These are phyloP conservation scores for Amanita molliuscula DNA, from an alignment of 768 basidiomycete species.

Conservation along the genomic window DNA sequence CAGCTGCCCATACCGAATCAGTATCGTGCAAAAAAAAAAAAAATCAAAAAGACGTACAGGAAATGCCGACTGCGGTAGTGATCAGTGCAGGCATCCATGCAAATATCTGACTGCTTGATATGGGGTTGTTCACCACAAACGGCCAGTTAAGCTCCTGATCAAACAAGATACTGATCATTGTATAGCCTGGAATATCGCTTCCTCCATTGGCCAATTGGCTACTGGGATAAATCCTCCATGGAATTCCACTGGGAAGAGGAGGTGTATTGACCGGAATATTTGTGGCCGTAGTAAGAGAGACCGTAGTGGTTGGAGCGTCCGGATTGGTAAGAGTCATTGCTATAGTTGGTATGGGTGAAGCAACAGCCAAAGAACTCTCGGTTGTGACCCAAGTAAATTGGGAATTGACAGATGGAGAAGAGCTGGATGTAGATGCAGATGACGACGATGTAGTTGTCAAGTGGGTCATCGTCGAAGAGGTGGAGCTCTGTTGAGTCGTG, in stretches of 20 bases:
- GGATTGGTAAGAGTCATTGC: conserved; percentile 28
- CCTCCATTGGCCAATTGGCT: conserved; percentile 13
- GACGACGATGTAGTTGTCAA: neutral
- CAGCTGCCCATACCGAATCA: conserved; percentile 14
- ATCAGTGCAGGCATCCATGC: conserved; percentile 47
- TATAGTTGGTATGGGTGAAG: conserved; percentile 21
- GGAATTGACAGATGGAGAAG: conserved; percentile 20
- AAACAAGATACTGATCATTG: conserved; percentile 59
- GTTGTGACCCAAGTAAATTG: conserved; percentile 35
- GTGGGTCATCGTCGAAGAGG: conserved; percentile 13
- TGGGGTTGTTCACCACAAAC: conserved; percentile 47
- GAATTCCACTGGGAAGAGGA: conserved; percentile 48
- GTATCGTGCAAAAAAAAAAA: conserved; percentile 4
- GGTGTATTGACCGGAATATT: conserved; percentile 18
- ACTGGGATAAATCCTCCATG: conserved; percentile 47
- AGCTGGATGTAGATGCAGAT: conserved; percentile 2
- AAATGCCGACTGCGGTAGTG: conserved; percentile 19
- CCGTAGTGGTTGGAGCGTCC: conserved; percentile 29
- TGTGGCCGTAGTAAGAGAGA: conserved; percentile 14
- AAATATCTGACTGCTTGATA: conserved; percentile 71
- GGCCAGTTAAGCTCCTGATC: conserved; percentile 50
- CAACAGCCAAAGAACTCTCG: conserved; percentile 29
- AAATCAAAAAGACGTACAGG: conserved; percentile 16
- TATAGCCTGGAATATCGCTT: conserved; percentile 25
- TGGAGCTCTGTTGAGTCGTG: conserved; percentile 7